Conservation (phyloP, 139 green algal genomes). For the Nannochloris sp. region DNA sequence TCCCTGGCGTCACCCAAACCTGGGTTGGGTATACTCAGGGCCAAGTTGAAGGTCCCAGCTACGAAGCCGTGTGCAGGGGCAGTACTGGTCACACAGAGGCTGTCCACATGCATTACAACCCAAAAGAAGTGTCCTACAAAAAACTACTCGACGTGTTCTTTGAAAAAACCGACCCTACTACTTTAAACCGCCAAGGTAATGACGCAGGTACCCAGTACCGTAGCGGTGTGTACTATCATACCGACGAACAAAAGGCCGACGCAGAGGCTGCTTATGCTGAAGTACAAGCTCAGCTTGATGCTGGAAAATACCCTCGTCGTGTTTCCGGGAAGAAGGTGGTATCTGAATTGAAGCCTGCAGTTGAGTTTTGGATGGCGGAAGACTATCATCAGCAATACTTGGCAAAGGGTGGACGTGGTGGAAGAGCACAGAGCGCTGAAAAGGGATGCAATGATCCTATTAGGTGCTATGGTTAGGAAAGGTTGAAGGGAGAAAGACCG, state of each 20-base stretch:
- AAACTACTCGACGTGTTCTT: slow-evolving; percentile 71
- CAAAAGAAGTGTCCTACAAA: slow-evolving; percentile 49
- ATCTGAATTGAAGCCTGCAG: slow-evolving; percentile 39
- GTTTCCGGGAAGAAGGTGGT: slow-evolving; percentile 53
- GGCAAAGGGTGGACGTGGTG: slow-evolving; percentile 53
- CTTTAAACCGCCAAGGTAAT: slow-evolving; percentile 62
- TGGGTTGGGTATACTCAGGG: slow-evolving; percentile 68
- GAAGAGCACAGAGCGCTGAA: slow-evolving; percentile 39
- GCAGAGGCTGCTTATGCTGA: not conserved
- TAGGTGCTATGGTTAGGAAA: slow-evolving; percentile 43
- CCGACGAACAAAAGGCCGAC: slow-evolving; percentile 47
- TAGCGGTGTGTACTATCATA: slow-evolving; percentile 72
- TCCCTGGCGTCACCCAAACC: slow-evolving; percentile 64
- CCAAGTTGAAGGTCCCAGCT: slow-evolving; percentile 49
- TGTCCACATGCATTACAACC: slow-evolving; percentile 67
- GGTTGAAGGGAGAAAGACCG: not conserved
- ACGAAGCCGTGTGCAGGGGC: slow-evolving; percentile 80
- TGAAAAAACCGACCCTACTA: slow-evolving; percentile 64
- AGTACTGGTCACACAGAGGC: slow-evolving; percentile 70
- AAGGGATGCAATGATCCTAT: slow-evolving; percentile 70
- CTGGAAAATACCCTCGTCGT: slow-evolving; percentile 23
- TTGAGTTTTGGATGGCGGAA: slow-evolving; percentile 49
- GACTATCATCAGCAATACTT: slow-evolving; percentile 62
- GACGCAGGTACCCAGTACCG: slow-evolving; percentile 80
- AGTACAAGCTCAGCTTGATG: slow-evolving; percentile 27